These are phyloP conservation scores for Amanita thiersii DNA, from an alignment of 768 basidiomycete species.

Conservation along the genomic window DNA sequence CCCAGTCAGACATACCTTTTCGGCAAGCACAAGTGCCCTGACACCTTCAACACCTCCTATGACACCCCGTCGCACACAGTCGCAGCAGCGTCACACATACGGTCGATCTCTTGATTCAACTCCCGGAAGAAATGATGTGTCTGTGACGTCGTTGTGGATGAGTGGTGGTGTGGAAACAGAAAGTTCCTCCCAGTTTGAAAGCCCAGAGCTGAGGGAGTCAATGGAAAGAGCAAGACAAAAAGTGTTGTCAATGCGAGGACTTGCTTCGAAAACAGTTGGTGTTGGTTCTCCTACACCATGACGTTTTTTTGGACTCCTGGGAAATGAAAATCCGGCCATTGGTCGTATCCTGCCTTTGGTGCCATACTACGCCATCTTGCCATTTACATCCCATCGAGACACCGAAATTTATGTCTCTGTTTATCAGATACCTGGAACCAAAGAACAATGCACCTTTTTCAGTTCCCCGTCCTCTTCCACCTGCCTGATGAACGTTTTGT, in stretches of 20 bases:
- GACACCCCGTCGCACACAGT: conserved; percentile 12
- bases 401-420: no score
- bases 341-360: no score
- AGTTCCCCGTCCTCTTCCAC: no score
- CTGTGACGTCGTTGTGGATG: conserved; percentile 11
- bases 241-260: conserved; percentile 4
- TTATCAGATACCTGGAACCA: no score
- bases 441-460: no score
- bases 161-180: conserved; percentile 23
- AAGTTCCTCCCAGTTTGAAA: conserved; percentile 46
- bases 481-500: no score
- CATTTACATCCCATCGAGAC: no score
- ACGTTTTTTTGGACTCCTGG: no score
- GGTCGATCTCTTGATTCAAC: conserved; percentile 7
- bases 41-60: conserved; percentile 10
- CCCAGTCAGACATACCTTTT: neutral
- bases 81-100: conserved; percentile 12
- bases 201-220: conserved; percentile 57
- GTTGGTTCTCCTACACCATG: no score
- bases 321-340: no score
- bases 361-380: no score
- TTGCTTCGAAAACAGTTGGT: neutral
- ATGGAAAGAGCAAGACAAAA: conserved; percentile 56
- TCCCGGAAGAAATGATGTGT: conserved; percentile 12
- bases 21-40: conserved; percentile 1